Evolutionary conservation across 345 rosid genomes (phyloP).

Genomic region (Litchi chinensis): DNA sequence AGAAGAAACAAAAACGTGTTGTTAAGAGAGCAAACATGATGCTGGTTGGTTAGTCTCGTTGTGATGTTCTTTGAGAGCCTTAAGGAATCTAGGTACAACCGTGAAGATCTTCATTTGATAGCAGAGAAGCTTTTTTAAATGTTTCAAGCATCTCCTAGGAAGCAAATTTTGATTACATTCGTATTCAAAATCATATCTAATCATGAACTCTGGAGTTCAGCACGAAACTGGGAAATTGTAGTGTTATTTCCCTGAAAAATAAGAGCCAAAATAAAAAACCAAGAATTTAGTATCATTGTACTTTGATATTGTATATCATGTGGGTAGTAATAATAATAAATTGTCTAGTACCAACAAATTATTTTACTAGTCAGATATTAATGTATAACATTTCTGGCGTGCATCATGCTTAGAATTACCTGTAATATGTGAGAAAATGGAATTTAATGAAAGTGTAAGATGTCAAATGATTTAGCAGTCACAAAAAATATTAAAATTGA

Average conservation of each 20-base stretch:
- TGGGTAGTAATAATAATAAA: neutral
- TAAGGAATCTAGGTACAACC: neutral
- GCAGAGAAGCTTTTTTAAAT: neutral
- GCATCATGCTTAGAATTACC: too few species aligned
- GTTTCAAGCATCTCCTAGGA: neutral
- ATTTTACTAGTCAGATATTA: too few species aligned
- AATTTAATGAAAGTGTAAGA: too few species aligned
- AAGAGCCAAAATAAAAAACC: neutral
- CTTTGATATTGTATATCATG: neutral
- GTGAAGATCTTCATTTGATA: neutral
- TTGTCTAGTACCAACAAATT: neutral
- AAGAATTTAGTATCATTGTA: neutral
- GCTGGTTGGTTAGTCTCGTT: neutral
- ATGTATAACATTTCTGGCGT: too few species aligned
- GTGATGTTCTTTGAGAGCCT: neutral
- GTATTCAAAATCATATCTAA: neutral
- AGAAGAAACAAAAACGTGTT: neutral
- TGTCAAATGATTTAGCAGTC: too few species aligned
- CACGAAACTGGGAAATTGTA: slow-evolving; percentile 62
- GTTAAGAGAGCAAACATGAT: neutral
- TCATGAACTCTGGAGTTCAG: slow-evolving; percentile 42
- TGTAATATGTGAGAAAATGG: too few species aligned
- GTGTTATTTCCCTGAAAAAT: slow-evolving; percentile 56
- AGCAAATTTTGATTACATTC: neutral
- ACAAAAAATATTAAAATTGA: too few species aligned